phyloP scores from a whole-genome alignment of 1,139 yeast genomes.

The Debaryomycetaceae sp. region DNA sequence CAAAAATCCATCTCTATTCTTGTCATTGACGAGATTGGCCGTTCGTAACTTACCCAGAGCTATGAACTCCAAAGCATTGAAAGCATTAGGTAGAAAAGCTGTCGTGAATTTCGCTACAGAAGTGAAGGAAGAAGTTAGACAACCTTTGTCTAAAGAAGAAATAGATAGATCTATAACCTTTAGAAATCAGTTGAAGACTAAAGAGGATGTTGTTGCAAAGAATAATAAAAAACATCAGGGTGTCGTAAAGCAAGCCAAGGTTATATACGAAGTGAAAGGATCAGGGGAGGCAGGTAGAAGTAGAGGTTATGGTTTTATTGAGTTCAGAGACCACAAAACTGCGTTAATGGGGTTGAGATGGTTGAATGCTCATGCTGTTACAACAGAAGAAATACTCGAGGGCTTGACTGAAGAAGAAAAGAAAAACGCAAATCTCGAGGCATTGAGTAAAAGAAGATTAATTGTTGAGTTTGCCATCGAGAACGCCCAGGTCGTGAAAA shows the following conservation, averaged over 20 bases:
- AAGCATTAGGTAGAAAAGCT: constrained; percentile 91
- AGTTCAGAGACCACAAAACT: constrained; percentile 85
- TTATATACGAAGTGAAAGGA: constrained; percentile 87
- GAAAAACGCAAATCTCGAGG: constrained; percentile 51
- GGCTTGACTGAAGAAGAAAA: constrained; percentile 73
- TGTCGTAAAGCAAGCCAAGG: constrained; percentile 89
- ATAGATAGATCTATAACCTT: constrained; percentile 70
- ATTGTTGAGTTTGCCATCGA: constrained; percentile 96
- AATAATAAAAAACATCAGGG: constrained; percentile 78
- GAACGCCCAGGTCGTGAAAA: constrained; percentile 87
- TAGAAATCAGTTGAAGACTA: constrained; percentile 42
- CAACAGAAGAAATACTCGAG: constrained; percentile 63
- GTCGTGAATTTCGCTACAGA: constrained; percentile 95
- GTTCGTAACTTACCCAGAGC: constrained; percentile 91
- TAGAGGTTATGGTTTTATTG: constrained; percentile 96
- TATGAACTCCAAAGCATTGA: constrained; percentile 82
- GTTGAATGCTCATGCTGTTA: constrained; percentile 90
- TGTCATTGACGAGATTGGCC: constrained; percentile 90
- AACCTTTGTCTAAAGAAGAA: constrained; percentile 88
- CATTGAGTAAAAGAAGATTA: constrained; percentile 63
- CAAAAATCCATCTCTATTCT: constrained; percentile 85
- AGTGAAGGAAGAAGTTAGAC: constrained; percentile 71
- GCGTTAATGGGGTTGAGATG: constrained; percentile 97
- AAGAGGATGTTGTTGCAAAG: constrained; percentile 30
- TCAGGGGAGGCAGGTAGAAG: constrained; percentile 86